These are phyloP conservation scores for Mortierella sp. DNA, from an alignment of 371 early-diverging fungal species.

Conservation along the genomic window DNA sequence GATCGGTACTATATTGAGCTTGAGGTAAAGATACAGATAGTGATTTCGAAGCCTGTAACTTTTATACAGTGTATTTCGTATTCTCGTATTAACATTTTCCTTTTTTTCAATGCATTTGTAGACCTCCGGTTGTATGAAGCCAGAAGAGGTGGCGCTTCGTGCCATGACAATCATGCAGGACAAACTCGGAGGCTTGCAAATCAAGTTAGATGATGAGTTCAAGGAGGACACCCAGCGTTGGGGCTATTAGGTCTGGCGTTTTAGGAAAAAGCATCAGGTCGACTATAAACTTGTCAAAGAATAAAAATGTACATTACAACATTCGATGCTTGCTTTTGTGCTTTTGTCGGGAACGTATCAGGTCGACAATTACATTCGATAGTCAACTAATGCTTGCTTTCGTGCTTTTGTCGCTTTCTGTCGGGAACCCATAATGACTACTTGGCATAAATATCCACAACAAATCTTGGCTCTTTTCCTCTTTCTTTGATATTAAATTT, in stretches of 20 bases:
- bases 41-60: not conserved
- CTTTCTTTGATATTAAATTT: too few species aligned
- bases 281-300: not conserved
- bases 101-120: slow-evolving; percentile 22
- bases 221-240: slow-evolving; percentile 53
- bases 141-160: slow-evolving; percentile 87
- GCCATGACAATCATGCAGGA: slow-evolving; percentile 87
- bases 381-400: too few species aligned
- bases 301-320: slow-evolving; percentile 33
- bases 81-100: not conserved
- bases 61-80: too few species aligned
- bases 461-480: too few species aligned
- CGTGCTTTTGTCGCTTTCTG: too few species aligned
- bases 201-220: slow-evolving; percentile 79
- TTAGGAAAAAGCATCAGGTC: not conserved
- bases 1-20: slow-evolving; percentile 90
- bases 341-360: not conserved
- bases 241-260: slow-evolving; percentile 33
- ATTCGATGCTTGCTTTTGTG: not conserved
- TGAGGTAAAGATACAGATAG: slow-evolving; percentile 68
- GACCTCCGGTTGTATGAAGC: slow-evolving; percentile 90
- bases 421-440: too few species aligned
- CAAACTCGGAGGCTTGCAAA: slow-evolving; percentile 84
- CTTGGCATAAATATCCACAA: too few species aligned
- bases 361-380: too few species aligned